Conservation (phyloP, 345 rosid species). For the Excoecaria agallocha region DNA sequence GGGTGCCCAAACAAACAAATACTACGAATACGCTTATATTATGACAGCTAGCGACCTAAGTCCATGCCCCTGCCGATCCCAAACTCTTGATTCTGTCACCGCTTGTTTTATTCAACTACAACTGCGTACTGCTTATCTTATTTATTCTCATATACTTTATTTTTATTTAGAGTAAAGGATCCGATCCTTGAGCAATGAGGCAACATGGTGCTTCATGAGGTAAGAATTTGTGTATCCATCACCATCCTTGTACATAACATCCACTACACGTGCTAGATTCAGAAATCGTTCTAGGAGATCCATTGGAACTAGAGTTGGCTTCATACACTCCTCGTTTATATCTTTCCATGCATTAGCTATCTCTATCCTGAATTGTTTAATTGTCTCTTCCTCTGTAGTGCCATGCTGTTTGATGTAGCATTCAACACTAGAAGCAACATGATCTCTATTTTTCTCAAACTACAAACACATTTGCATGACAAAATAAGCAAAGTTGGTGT, state of each 20-base stretch:
- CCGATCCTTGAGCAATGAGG: neutral
- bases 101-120: no score
- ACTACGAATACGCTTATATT: no score
- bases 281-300: neutral
- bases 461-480: neutral
- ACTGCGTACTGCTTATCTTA: no score
- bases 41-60: no score
- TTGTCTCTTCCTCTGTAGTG: neutral
- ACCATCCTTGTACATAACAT: constrained; percentile 4
- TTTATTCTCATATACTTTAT: no score
- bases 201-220: neutral
- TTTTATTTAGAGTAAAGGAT: neutral
- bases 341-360: constrained; percentile 16
- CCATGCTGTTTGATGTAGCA: constrained; percentile 20
- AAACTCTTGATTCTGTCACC: no score
- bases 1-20: no score
- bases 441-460: constrained; percentile 11
- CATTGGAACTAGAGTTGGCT: neutral
- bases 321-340: constrained; percentile 6
- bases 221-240: constrained; percentile 11
- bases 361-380: neutral
- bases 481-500: no score
- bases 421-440: constrained; percentile 14
- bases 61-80: no score
- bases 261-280: constrained; percentile 1